Percentiles rank a stretch among this genome's conserved stretches.
Evolutionary conservation across 805 yeast genomes (phyloP).

Genomic region (Cyberlindnera galapagoensis): DNA sequence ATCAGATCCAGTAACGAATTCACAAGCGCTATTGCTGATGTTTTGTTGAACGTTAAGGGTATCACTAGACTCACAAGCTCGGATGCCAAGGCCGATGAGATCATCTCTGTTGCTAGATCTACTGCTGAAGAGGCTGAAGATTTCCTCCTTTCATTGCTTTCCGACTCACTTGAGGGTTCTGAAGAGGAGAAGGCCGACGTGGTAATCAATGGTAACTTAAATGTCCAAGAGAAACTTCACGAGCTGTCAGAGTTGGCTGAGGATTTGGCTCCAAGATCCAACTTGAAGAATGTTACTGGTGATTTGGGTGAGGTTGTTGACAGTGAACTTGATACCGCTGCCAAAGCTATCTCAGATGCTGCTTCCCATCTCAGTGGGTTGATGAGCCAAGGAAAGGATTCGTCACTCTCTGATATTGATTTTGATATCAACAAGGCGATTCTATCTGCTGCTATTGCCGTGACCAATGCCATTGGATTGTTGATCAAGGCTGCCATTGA

Average conservation of each 20-base stretch:
- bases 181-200: slow-evolving; percentile 68
- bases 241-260: slow-evolving; percentile 50
- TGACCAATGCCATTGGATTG: slow-evolving; percentile 69
- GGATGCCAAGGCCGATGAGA: slow-evolving; percentile 45
- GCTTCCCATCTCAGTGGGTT: slow-evolving; percentile 50
- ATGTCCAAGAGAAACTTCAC: slow-evolving; percentile 67
- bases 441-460: slow-evolving; percentile 69
- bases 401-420: slow-evolving; percentile 48
- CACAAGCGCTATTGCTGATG: slow-evolving; percentile 53
- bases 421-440: slow-evolving; percentile 71
- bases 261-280: slow-evolving; percentile 40
- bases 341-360: slow-evolving; percentile 61
- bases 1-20: slow-evolving; percentile 60
- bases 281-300: slow-evolving; percentile 29
- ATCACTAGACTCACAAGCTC: slow-evolving; percentile 46
- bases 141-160: slow-evolving; percentile 53
- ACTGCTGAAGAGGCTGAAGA: slow-evolving; percentile 55
- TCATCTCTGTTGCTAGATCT: slow-evolving; percentile 43
- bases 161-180: slow-evolving; percentile 41
- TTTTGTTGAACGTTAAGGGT: slow-evolving; percentile 66
- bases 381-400: slow-evolving; percentile 41
- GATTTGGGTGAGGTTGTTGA: slow-evolving; percentile 71
- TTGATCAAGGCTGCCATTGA: slow-evolving; percentile 72
- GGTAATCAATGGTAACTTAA: slow-evolving; percentile 69
- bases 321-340: slow-evolving; percentile 66